These are phyloP conservation scores for Dichotomocladium elegans DNA, from an alignment of 371 early-diverging fungal species.

Conservation along the genomic window DNA sequence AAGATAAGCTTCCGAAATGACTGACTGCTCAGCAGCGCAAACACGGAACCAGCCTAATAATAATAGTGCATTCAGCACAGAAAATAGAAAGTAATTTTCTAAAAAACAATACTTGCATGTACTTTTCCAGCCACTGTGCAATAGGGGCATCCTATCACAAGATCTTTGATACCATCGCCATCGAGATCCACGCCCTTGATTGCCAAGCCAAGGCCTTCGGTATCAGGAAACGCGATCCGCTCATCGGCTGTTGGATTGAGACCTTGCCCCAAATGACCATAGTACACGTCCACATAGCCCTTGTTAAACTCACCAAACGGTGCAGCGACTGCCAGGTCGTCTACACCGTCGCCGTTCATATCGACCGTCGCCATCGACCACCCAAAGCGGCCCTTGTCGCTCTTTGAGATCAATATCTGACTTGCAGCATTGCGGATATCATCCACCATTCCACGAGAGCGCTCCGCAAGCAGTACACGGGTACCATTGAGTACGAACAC, in stretches of 20 bases:
- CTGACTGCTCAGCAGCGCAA: constrained; percentile 17
- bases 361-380: constrained; percentile 72
- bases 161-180: constrained; percentile 61
- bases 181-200: constrained; percentile 63
- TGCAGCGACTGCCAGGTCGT: constrained; percentile 79
- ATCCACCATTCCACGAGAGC: background rate
- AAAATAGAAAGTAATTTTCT: no score
- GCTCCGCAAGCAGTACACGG: background rate
- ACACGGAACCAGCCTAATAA: constrained; percentile 27
- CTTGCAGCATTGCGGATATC: constrained; percentile 35
- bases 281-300: constrained; percentile 62
- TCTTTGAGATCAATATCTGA: constrained; percentile 22
- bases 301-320: constrained; percentile 48
- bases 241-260: constrained; percentile 36
- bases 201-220: constrained; percentile 51
- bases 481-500: constrained; percentile 51
- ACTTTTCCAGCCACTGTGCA: constrained; percentile 17
- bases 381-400: constrained; percentile 66
- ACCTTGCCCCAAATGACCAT: constrained; percentile 55
- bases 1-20: constrained; percentile 11
- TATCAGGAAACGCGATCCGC: constrained; percentile 25
- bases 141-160: constrained; percentile 71
- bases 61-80: background rate
- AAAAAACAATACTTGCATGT: constrained; percentile 26
- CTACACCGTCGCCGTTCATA: constrained; percentile 81